Evolutionary conservation across 371 early-diverging fungal genomes (phyloP).

Genomic region (Scutellospora calospora): DNA sequence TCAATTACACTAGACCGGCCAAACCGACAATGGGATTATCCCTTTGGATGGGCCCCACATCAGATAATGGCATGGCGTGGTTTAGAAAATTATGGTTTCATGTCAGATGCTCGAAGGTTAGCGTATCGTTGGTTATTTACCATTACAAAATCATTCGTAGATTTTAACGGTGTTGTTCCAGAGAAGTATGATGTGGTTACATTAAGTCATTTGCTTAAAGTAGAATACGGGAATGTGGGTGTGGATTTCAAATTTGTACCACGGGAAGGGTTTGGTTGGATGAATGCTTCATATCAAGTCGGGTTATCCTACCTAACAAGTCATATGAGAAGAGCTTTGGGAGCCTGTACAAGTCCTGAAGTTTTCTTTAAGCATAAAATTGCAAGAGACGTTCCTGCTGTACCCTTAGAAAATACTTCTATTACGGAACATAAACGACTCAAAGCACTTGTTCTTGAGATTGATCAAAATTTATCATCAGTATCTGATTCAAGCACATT

Average conservation of each 20-base stretch:
- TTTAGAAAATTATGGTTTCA: conserved; percentile 84
- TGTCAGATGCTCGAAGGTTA: conserved; percentile 77
- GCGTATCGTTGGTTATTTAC: conserved; percentile 97
- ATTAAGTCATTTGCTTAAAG: conserved; percentile 90
- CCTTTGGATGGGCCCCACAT: conserved; percentile 98
- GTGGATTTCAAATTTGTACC: conserved; percentile 94
- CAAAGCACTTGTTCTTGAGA: too few relatives aligned
- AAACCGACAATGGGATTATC: conserved; percentile 97
- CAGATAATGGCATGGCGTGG: conserved; percentile 97
- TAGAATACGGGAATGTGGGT: conserved; percentile 96
- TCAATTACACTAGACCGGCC: conserved; percentile 80
- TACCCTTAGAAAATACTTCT: too few relatives aligned
- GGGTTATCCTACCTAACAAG: conserved; percentile 80
- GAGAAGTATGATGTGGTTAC: conserved; percentile 96
- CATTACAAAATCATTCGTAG: conserved; percentile 93
- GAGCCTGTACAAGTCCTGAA: conserved; percentile 82
- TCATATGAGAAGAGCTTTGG: conserved; percentile 81
- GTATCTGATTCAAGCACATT: too few relatives aligned
- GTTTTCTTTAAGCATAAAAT: conserved; percentile 57
- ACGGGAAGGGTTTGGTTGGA: conserved; percentile 98
- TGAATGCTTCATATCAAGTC: conserved; percentile 93
- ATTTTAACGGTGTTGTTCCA: conserved; percentile 97
- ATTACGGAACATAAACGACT: too few relatives aligned
- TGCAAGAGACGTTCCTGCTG: too few relatives aligned
- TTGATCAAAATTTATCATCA: too few relatives aligned